These are phyloP conservation scores for Primulina tabacum DNA, from an alignment of 257 asterid genomes.

Conservation along the genomic window DNA sequence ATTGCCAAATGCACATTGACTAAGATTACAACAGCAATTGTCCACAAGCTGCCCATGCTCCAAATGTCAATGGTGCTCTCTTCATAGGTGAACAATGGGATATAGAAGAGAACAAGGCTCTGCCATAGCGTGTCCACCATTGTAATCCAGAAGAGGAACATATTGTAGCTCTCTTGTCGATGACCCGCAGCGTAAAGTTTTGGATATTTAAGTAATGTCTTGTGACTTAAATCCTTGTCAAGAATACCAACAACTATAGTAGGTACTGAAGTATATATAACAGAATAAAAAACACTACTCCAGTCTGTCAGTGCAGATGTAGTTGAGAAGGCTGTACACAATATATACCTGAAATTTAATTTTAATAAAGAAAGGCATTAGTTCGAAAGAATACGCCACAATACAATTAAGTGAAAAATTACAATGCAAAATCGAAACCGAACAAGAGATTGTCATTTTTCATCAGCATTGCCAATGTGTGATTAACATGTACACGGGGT, in stretches of 20 bases:
- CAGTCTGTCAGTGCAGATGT: slow-evolving; percentile 94
- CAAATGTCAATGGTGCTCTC: slow-evolving; percentile 89
- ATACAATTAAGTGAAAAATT: slow-evolving; percentile 10
- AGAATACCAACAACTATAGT: slow-evolving; percentile 91
- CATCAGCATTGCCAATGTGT: slow-evolving; percentile 1
- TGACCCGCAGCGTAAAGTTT: slow-evolving; percentile 92
- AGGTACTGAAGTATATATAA: slow-evolving; percentile 89
- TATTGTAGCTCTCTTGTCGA: slow-evolving; percentile 88
- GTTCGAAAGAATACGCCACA: slow-evolving; percentile 17
- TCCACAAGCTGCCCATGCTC: slow-evolving; percentile 99
- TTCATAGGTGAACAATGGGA: slow-evolving; percentile 64
- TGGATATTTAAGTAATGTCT: slow-evolving; percentile 79
- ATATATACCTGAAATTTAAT: slow-evolving; percentile 62
- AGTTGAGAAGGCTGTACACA: slow-evolving; percentile 87
- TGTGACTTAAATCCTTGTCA: slow-evolving; percentile 87
- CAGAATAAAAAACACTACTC: slow-evolving; percentile 94
- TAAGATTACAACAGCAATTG: slow-evolving; percentile 79
- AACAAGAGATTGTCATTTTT: slow-evolving; percentile 13
- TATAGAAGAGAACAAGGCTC: slow-evolving; percentile 89
- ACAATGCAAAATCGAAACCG: slow-evolving; percentile 7
- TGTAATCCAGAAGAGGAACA: slow-evolving; percentile 89
- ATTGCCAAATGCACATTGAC: slow-evolving; percentile 94
- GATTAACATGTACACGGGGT: slow-evolving; percentile 2
- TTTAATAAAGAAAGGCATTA: slow-evolving; percentile 10
- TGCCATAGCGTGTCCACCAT: slow-evolving; percentile 97